Conservation (phyloP, 495 filamentous ascomycete genomes). For the Ramalina intermedia region DNA sequence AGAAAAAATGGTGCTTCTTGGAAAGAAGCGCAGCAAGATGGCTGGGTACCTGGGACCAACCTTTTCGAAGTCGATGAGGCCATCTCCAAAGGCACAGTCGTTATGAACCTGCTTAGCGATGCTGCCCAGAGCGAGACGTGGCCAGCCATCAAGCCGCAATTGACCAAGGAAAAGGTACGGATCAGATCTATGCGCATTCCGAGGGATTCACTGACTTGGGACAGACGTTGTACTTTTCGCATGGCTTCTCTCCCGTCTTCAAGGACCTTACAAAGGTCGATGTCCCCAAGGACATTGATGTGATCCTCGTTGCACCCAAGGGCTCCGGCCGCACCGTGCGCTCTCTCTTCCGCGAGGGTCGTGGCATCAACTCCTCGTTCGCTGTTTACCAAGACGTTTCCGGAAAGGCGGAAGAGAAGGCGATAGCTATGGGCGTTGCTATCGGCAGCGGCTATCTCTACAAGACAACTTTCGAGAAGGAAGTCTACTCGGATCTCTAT, state of each 20-base stretch:
- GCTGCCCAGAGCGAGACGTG: slow-evolving; percentile 97
- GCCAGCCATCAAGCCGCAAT: slow-evolving; percentile 91
- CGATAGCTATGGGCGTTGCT: slow-evolving; percentile 89
- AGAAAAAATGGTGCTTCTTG: slow-evolving; percentile 96
- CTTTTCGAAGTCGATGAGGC: slow-evolving; percentile 95
- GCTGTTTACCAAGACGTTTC: slow-evolving; percentile 98
- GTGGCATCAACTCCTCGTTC: slow-evolving; percentile 98
- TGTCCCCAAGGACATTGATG: slow-evolving; percentile 85
- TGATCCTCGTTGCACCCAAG: slow-evolving; percentile 98
- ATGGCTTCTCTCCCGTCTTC: slow-evolving; percentile 99
- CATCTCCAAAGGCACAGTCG: slow-evolving; percentile 79
- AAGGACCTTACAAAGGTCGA: slow-evolving; percentile 98
- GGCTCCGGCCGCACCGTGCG: slow-evolving; percentile 97
- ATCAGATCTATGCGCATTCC: background rate
- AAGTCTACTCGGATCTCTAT: slow-evolving; percentile 98
- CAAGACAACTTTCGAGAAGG: slow-evolving; percentile 99
- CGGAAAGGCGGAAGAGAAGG: slow-evolving; percentile 95
- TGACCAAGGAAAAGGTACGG: slow-evolving; percentile 90
- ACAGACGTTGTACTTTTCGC: slow-evolving; percentile 97
- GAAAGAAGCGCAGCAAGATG: slow-evolving; percentile 93
- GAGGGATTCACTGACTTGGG: background rate
- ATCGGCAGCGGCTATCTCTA: slow-evolving; percentile 96
- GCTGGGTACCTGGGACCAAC: slow-evolving; percentile 96
- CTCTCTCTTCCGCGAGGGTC: slow-evolving; percentile 91
- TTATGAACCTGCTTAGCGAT: slow-evolving; percentile 98